A percentile compares a stretch with the other conserved stretches of the same genome.
These are phyloP conservation scores for Suillus clintonianus DNA, from an alignment of 768 basidiomycete species.

Conservation along the genomic window DNA sequence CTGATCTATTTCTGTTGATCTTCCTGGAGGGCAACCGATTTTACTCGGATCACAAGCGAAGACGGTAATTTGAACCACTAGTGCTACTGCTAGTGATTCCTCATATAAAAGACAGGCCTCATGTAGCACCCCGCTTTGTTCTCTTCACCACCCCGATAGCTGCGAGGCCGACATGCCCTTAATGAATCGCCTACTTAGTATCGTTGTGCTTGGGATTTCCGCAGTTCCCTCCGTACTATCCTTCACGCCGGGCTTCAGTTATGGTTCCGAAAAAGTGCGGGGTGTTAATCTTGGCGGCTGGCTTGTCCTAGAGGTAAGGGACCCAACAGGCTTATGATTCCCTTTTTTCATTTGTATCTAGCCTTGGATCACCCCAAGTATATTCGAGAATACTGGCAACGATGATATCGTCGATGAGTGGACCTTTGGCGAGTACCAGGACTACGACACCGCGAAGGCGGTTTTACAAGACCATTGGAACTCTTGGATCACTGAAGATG, in stretches of 20 bases:
- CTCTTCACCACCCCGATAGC: not conserved
- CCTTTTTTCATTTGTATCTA: conserved; percentile 13
- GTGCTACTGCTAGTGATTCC: not conserved
- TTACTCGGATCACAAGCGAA: not conserved
- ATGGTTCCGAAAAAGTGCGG: conserved; percentile 28
- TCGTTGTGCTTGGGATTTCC: conserved; percentile 2
- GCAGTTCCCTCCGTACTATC: conserved; percentile 2
- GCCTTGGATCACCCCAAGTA: conserved; percentile 80
- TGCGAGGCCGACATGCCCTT: conserved; percentile 3
- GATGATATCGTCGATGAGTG: conserved; percentile 36
- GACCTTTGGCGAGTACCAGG: conserved; percentile 57
- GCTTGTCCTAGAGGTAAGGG: conserved; percentile 30
- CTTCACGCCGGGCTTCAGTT: conserved; percentile 25
- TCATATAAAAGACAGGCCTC: not conserved
- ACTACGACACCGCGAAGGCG: conserved; percentile 43
- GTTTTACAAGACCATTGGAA: conserved; percentile 77
- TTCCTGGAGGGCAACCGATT: not conserved
- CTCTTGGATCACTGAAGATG: conserved; percentile 62
- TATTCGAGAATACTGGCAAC: conserved; percentile 70
- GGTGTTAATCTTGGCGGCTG: conserved; percentile 38
- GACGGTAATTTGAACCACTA: not conserved
- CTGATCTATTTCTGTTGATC: not conserved
- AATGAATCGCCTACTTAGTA: not conserved
- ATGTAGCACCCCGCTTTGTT: not conserved
- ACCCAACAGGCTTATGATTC: conserved; percentile 23